Conservation (phyloP, 2,329 filamentous ascomycete genomes). For the Chrysosporium keratinophilum region DNA sequence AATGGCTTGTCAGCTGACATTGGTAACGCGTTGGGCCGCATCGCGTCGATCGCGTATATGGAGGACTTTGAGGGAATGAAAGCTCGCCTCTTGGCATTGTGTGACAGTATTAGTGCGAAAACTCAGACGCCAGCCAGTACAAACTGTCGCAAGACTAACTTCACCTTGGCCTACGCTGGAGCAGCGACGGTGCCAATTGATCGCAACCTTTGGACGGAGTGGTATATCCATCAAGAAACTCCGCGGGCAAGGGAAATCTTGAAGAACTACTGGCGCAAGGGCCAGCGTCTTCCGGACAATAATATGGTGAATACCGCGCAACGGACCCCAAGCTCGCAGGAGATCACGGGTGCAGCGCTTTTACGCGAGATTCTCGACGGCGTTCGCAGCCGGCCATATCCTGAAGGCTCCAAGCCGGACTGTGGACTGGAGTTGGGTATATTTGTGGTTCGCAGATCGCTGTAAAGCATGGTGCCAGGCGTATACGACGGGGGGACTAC, state of each 20-base stretch:
- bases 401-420: conserved; percentile 34
- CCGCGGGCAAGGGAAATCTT: conserved; percentile 46
- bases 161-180: conserved; percentile 41
- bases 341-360: conserved; percentile 45
- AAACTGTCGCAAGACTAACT: conserved; percentile 28
- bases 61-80: conserved; percentile 45
- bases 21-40: conserved; percentile 43
- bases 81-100: conserved; percentile 32
- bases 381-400: conserved; percentile 44
- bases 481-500: background rate
- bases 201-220: conserved; percentile 49
- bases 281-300: conserved; percentile 26
- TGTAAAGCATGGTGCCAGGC: conserved; percentile 1
- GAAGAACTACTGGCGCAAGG: conserved; percentile 34
- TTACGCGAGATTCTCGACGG: conserved; percentile 50
- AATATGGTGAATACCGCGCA: conserved; percentile 22
- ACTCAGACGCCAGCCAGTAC: conserved; percentile 19
- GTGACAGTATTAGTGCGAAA: conserved; percentile 25
- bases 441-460: conserved; percentile 40
- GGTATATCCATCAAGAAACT: conserved; percentile 57
- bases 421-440: conserved; percentile 40
- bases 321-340: conserved; percentile 26
- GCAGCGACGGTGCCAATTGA: conserved; percentile 43
- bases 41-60: conserved; percentile 45
- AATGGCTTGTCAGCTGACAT: conserved; percentile 50